phyloP scores from a whole-genome alignment of 2,329 filamentous ascomycete genomes.

The Phaeosphaeria sp. region DNA sequence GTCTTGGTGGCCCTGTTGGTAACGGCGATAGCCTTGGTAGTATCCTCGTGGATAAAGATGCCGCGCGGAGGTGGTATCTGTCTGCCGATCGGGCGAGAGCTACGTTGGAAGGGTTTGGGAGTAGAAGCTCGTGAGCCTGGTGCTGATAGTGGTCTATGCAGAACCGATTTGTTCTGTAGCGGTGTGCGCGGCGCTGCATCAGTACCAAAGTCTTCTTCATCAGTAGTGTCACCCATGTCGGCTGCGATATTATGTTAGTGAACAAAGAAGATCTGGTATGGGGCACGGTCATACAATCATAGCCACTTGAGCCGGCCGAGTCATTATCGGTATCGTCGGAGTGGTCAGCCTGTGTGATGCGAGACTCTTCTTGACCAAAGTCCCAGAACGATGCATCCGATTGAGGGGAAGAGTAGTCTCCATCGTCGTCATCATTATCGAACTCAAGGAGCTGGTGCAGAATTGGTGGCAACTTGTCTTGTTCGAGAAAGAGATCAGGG shows the following conservation, averaged over 20 bases:
- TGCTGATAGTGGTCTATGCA: slow-evolving; percentile 58
- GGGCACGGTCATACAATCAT: slow-evolving; percentile 61
- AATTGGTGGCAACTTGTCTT: slow-evolving; percentile 73
- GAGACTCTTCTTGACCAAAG: slow-evolving; percentile 58
- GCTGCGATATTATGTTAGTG: slow-evolving; percentile 58
- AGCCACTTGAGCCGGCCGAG: slow-evolving; percentile 60
- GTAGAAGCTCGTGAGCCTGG: slow-evolving; percentile 47
- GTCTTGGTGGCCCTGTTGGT: slow-evolving; percentile 50
- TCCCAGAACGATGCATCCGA: slow-evolving; percentile 67
- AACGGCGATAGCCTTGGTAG: slow-evolving; percentile 49
- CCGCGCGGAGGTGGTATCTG: slow-evolving; percentile 42
- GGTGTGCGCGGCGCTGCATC: slow-evolving; percentile 56
- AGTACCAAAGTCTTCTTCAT: slow-evolving; percentile 54
- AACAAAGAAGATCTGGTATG: slow-evolving; percentile 21
- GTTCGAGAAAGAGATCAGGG: slow-evolving; percentile 78
- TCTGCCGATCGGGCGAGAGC: slow-evolving; percentile 32
- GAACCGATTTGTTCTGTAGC: slow-evolving; percentile 49
- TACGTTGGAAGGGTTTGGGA: slow-evolving; percentile 47
- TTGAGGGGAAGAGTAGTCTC: slow-evolving; percentile 53
- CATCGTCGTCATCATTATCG: slow-evolving; percentile 49
- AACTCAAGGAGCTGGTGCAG: slow-evolving; percentile 77
- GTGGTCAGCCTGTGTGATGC: slow-evolving; percentile 39
- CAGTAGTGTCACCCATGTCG: slow-evolving; percentile 67
- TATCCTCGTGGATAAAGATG: slow-evolving; percentile 46
- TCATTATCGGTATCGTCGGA: slow-evolving; percentile 48